Evolutionary conservation across 2,329 filamentous ascomycete species (phyloP), one percentile per base, ranked within the genome.

Genomic region (Paecilomyces variotii): DNA sequence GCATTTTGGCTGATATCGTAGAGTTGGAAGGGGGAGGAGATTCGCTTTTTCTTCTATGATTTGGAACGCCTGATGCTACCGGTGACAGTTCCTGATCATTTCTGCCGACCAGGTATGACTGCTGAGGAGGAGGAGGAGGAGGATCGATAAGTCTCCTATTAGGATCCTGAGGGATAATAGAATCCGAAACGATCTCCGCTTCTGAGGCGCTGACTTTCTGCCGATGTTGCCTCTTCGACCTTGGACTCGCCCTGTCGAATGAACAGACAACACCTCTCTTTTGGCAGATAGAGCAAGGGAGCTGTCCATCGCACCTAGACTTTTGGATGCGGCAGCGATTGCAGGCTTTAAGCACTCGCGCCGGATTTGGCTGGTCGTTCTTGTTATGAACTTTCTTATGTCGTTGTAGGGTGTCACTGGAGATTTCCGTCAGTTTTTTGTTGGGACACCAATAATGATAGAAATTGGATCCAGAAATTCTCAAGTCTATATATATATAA

Each of bases 241-340:
- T 12, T 12, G 9, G 19, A 25, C 49, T 34, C 14, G 9, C 51
- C 34, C 58, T 32, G 4, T 61, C 39, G 30, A 64, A 60, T 2
- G 62, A 61, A 35, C 62, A 64, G 11, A 14, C 28, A 12, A 60
- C 30, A 3, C 59, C 59, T 27, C 39, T 57, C 14, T 57, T 54
- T 6, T 32, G 34, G 55, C 62, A 64, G 19, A 53, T 19, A 4
- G 49, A 28, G 27, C 62, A 64, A 5, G 62, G 62, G 7, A 35
- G 32, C 1, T 28, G 27, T 7, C 61, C 59, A 12, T 64, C 61
- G 26, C 62, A 64, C 32, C 55, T 57, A 4, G 59, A 52, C 54
- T 61, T 62, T 11, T 55, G 28, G 9, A 35, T 24, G 19, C 58
- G 56, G 49, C 62, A 64, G 12, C 56, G 53, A 56, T 61, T 58